Evolutionary conservation across 176 grass and related monocot genomes (phyloP).

Genomic region (Melocanna baccifera): DNA sequence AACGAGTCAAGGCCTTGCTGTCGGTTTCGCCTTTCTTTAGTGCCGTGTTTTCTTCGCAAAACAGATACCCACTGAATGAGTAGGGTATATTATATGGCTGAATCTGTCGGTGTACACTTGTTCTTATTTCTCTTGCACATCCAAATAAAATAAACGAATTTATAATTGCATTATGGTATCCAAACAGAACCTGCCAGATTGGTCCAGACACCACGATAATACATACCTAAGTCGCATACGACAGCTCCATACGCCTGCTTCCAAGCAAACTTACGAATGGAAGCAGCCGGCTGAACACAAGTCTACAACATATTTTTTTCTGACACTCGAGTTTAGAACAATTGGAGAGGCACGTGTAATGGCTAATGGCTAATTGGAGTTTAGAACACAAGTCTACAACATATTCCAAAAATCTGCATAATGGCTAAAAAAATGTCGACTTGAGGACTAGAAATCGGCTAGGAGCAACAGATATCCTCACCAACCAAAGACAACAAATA

Average conservation of each 20-base stretch:
- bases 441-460: background rate
- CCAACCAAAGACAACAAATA: no score
- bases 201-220: background rate
- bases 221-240: no score
- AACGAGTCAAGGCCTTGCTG: background rate
- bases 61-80: no score
- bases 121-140: background rate
- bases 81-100: no score
- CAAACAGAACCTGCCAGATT: background rate
- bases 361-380: no score
- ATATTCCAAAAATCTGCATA: background rate
- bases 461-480: background rate
- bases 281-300: background rate
- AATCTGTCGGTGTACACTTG: no score
- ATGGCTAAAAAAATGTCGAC: background rate
- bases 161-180: background rate
- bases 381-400: no score
- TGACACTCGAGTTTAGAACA: background rate
- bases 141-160: background rate
- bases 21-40: background rate
- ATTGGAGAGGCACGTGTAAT: background rate
- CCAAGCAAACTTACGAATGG: background rate
- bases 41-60: no score
- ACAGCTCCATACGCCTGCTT: no score
- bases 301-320: no score